Evolutionary conservation across 257 asterid genomes (phyloP), one percentile per base, ranked within the genome.

Genomic region (Marsdenia floribunda): DNA sequence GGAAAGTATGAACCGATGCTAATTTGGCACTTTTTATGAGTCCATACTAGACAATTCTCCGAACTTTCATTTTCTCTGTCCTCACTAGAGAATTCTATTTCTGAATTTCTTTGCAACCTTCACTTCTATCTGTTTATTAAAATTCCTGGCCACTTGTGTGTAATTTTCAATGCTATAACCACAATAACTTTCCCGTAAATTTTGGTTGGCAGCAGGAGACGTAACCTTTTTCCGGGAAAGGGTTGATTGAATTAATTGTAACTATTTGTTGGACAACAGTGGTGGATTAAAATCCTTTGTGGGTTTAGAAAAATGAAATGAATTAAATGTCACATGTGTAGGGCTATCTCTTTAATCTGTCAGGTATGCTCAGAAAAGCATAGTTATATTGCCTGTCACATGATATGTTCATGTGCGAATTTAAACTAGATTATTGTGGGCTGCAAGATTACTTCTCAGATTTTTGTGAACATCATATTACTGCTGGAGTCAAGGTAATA

Each of bases 1-100:
- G 97, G 91, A 78, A 91, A 82, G 98, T 93, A 89, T 38, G 90
- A 68, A 40, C 37, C 53, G 47, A 3, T 12, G 19, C 68, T 63
- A 15, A 42, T 21, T 33, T 63, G 29, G 2, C 68, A 4, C 68
- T 59, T 3, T 59, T 13, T 63, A 18, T 63, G 5, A 15, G 5
- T 33, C 35, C 35, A 38, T 33, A 12, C 0, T 63, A 16, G 64
- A 22, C 35, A 9, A 10, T 58, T 53, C 67, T 44, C 22, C 53
- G n/a, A 70, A 13, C 35, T 58, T 19, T n/a, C 70, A 44, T 46
- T 66, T 40, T n/a, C 19, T 52, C 70, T 44, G 24, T 54, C 29
- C 22, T 42, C 29, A 55, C 66, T 33, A 60, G 59, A 61, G 14
- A 16, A 38, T 40, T 67, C 26, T 40, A 29, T 21, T 67, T 26